Evolutionary conservation across 2,329 filamentous ascomycete genomes (phyloP).

Genomic region (Torrubiellomyces zombiae): DNA sequence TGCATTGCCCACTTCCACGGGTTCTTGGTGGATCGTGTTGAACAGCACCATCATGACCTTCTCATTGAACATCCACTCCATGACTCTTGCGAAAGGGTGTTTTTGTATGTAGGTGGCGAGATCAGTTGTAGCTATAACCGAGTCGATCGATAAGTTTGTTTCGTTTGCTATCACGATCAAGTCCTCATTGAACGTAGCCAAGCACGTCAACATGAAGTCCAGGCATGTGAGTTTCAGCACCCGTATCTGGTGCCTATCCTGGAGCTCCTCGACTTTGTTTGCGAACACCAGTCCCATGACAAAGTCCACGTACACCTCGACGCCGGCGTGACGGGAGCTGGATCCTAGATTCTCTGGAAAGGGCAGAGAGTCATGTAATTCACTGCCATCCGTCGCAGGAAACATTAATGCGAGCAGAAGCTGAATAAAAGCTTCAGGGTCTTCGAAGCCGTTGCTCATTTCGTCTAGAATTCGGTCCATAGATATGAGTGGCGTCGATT

Average conservation of each 20-base stretch:
- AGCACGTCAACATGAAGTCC: constrained; percentile 62
- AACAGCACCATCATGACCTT: constrained; percentile 70
- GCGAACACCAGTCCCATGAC: constrained; percentile 65
- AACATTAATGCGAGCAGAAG: constrained; percentile 57
- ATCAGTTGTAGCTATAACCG: constrained; percentile 55
- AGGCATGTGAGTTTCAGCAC: constrained; percentile 67
- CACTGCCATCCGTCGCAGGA: constrained; percentile 43
- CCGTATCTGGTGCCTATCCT: constrained; percentile 51
- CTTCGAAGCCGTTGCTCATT: constrained; percentile 65
- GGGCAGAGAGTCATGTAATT: constrained; percentile 58
- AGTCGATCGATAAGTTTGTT: constrained; percentile 58
- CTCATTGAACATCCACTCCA: constrained; percentile 98
- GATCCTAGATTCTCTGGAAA: constrained; percentile 78
- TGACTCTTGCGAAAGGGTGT: constrained; percentile 84
- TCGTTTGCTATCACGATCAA: constrained; percentile 72
- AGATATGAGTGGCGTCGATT: constrained; percentile 19
- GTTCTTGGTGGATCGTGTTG: constrained; percentile 59
- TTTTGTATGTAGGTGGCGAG: constrained; percentile 67
- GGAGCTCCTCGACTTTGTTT: constrained; percentile 45
- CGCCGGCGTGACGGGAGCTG: constrained; percentile 59
- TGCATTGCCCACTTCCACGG: constrained; percentile 54
- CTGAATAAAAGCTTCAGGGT: constrained; percentile 68
- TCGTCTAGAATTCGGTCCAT: constrained; percentile 56
- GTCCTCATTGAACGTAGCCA: constrained; percentile 86
- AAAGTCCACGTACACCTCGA: constrained; percentile 88